phyloP scores from a whole-genome alignment of 2,329 filamentous ascomycete species.

The Calonectria pteridis region DNA sequence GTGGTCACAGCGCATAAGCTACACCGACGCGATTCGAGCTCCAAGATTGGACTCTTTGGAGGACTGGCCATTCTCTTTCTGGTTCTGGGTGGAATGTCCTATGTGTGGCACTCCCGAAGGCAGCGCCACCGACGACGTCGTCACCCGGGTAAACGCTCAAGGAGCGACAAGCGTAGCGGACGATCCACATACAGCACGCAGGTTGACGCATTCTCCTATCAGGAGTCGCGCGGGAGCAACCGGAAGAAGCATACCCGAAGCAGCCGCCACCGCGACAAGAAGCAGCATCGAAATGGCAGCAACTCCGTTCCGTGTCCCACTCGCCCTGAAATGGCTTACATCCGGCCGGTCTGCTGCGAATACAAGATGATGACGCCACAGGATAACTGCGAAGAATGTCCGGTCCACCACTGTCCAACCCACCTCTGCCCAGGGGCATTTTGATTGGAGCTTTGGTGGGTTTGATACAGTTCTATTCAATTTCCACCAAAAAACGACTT shows the following conservation, averaged over 20 bases:
- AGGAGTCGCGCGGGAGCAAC: not conserved
- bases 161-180: not conserved
- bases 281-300: not conserved
- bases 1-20: not conserved
- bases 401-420: not conserved
- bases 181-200: not conserved
- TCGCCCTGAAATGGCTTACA: not conserved
- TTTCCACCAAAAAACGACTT: not conserved
- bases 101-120: not conserved
- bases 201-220: not conserved
- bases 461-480: not conserved
- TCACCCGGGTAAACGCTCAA: not conserved
- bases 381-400: not conserved
- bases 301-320: not conserved
- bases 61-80: conserved; percentile 4
- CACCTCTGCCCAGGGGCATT: not conserved
- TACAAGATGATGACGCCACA: not conserved
- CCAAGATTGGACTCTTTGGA: conserved; percentile 9
- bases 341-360: not conserved
- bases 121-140: not conserved
- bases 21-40: conserved; percentile 9
- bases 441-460: not conserved
- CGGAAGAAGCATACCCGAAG: not conserved
- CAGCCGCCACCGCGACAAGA: not conserved
- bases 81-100: not conserved